These are phyloP conservation scores for Carnegiea gigantea DNA, from an alignment of 179 eudicot species.

Conservation along the genomic window DNA sequence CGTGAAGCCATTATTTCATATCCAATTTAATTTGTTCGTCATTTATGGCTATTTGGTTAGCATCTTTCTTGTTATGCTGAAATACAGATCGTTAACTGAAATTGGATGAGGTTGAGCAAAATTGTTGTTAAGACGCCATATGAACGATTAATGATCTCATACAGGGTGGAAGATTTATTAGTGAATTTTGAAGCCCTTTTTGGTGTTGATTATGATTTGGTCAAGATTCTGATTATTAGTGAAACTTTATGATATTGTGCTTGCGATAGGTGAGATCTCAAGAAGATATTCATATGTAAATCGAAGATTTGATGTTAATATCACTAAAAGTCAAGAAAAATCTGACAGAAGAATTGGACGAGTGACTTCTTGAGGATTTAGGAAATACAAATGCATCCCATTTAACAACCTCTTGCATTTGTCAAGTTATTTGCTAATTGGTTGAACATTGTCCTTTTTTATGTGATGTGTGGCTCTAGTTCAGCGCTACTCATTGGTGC, in stretches of 20 bases:
- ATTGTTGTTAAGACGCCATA: not conserved
- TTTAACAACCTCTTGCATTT: not conserved
- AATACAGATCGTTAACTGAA: not conserved
- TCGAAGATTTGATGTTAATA: not conserved
- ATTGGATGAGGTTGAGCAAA: not conserved
- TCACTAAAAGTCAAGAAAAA: not conserved
- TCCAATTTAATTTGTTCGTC: not conserved
- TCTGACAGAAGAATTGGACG: not conserved
- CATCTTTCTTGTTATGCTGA: not conserved
- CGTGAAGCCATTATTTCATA: not conserved
- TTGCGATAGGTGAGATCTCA: not conserved
- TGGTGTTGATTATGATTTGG: constrained; percentile 2
- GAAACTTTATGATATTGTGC: not conserved
- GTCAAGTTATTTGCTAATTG: not conserved
- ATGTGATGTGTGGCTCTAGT: not conserved
- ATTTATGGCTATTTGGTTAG: not conserved
- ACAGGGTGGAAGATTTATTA: too few relatives aligned
- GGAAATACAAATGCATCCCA: not conserved
- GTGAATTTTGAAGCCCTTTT: too few relatives aligned
- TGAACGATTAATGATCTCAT: not conserved
- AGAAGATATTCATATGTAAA: not conserved
- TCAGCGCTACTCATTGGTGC: not conserved
- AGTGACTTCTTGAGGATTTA: not conserved
- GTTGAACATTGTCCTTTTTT: not conserved
- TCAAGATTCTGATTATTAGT: not conserved